Conservation (phyloP, 225 moss, liverwort and hornwort species). For the Sphagnum contortum region DNA sequence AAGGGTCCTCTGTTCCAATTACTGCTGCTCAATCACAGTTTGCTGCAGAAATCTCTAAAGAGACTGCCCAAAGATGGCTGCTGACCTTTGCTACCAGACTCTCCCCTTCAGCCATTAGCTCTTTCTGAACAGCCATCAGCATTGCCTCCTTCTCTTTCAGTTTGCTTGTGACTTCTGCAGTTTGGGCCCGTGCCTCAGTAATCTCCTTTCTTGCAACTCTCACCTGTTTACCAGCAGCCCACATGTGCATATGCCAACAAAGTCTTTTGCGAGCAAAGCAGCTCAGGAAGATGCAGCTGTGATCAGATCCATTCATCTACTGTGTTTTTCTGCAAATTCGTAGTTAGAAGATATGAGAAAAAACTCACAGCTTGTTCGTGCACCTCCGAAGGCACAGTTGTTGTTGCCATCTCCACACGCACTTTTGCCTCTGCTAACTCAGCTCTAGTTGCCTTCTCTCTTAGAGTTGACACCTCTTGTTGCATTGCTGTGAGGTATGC, state of each 20-base stretch:
- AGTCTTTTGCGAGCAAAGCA: not conserved
- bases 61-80: too few species aligned
- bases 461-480: slow-evolving; percentile 31
- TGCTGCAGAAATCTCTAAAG: too few species aligned
- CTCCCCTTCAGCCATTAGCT: slow-evolving; percentile 40
- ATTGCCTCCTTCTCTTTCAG: slow-evolving; percentile 66
- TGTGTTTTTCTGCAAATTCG: too few species aligned
- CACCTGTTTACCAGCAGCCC: slow-evolving; percentile 32
- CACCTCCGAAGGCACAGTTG: slow-evolving; percentile 64
- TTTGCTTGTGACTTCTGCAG: slow-evolving; percentile 54
- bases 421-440: slow-evolving; percentile 57
- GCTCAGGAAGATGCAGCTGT: not conserved
- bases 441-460: slow-evolving; percentile 29
- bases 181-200: slow-evolving; percentile 45
- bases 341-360: too few species aligned
- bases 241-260: slow-evolving; percentile 1
- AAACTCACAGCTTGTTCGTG: slow-evolving; percentile 69
- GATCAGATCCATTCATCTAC: too few species aligned
- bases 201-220: slow-evolving; percentile 41
- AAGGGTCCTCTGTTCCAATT: too few species aligned
- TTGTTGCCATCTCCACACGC: slow-evolving; percentile 46
- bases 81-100: slow-evolving; percentile 52
- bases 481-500: slow-evolving; percentile 28
- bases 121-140: slow-evolving; percentile 45
- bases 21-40: too few species aligned